Base-by-base conservation (phyloP, 768 basidiomycete genomes). In the Lepiota subincarnata region DNA sequence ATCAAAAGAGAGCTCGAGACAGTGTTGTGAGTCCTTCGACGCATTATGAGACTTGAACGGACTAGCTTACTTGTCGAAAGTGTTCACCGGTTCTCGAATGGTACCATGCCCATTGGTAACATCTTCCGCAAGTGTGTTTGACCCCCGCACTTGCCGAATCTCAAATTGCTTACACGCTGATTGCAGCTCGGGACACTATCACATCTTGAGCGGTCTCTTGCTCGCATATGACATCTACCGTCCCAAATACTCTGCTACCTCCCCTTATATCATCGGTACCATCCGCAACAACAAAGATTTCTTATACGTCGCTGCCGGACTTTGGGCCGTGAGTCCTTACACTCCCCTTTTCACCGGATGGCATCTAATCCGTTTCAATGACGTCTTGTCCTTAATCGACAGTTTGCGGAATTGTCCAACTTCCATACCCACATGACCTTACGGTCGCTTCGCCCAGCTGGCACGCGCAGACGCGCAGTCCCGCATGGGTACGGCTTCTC, bases 81-180 rank as follows among this genome's bases (percentile, higher is more conserved):
- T 63, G 82, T 99, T 1, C 97, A 99, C 67, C 88, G 91, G 10
- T 98, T 98, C 78, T 98, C 94, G 26, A 83, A 93, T 70, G 89
- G 84, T 1, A 97, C 96, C 0, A 96, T 98, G 89, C 97, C 96
- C 1, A 69, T 86, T 54, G 63, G 64, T 55, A 90, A 92, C 65
- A 80, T 98, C 34, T 86, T 96, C 75, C 89, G 86, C 68, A 99
- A 99, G 96, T 97, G 51, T 24, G 80, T 59, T 14, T 20, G 11
- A 28, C 8, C 12, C 14, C 8, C 5, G 24, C 13, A 6, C 31
- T 16, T 5, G 19, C 6, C 19, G 10, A 26, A 31, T 26, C 6
- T 42, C 14, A 38, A 11, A 12, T 14, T 13, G 38, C 46, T 47
- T 12, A 55, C 45, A 26, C 26, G 46, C 18, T 14, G 19, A 2